Base-by-base conservation (phyloP, 1,284 basidiomycete genomes). In the Melampsora larici-populina region DNA sequence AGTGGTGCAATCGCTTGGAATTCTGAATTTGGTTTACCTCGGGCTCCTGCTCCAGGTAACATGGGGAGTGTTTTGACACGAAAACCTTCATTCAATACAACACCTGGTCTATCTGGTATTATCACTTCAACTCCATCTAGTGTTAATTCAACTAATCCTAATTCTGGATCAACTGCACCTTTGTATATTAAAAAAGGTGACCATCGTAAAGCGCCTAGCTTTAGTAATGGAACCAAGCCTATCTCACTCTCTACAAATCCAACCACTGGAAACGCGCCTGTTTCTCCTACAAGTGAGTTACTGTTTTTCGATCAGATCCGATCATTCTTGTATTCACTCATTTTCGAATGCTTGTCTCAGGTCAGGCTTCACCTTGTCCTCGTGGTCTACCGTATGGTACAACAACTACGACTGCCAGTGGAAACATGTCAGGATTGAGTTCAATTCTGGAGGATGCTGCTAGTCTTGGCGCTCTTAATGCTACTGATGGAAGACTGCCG, bases 1-100 rank as follows among this genome's bases (percentile, higher is more conserved):
- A 43, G 11, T 13, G 55, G 55, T 58, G 62, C 26, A 13, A 17
- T 29, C 13, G 48, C 17, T 49, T 75, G 72, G 72, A 75, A 67
- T 60, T 49, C 31, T 13, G 72, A 78, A 40, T 69, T 79, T 64
- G 74, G 79, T 78, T 68, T 62, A 79, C 66, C 78, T 72, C 40
- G 74, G 80, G 58, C 79, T 73, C 64, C 78, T 79, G 66, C 73
- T 21, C 72, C 72, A 15, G 72, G 72, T 33, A 75, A 75, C 49
- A 26, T 73, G 43, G 70, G n/a, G 26, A 55, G 40, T 33, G 49
- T 46, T 26, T 65, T 75, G 36, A 51, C 72, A 26, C 26, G 72
- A 1, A 65, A 75, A 67, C 33, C 72, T 24, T 73, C 70, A 5
- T 26, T 64, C 17, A 64, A 63, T 33, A 76, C 49, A 2, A 62